Evolutionary conservation across 192 early-diverging fungal species (phyloP).

Genomic region (Backusella sp.): DNA sequence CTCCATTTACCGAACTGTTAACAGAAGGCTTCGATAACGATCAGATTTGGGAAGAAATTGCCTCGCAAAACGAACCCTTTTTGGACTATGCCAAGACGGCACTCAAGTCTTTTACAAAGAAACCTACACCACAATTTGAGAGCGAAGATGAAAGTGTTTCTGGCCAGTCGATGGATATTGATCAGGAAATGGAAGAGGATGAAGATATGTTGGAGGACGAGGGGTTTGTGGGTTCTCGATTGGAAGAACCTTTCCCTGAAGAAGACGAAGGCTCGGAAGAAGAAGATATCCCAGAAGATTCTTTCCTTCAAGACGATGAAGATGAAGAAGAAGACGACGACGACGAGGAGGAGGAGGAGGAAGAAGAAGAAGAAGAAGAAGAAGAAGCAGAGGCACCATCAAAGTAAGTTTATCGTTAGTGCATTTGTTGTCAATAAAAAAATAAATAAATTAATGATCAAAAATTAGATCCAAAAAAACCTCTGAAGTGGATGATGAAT

Average conservation of each 20-base stretch:
- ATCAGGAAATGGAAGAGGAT: constrained; percentile 34
- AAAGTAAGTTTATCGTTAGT: constrained; percentile 20
- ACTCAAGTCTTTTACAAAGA: constrained; percentile 40
- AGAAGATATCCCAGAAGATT: constrained; percentile 28
- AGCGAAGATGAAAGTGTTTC: constrained; percentile 36
- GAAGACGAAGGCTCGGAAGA: constrained; percentile 25
- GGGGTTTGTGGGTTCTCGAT: too few species aligned
- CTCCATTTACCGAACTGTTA: constrained; percentile 59
- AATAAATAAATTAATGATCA: not conserved
- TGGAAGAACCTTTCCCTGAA: constrained; percentile 42
- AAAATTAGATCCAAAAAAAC: constrained; percentile 26
- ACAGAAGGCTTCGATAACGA: constrained; percentile 74
- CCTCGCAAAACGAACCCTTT: constrained; percentile 81
- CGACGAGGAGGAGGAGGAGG: constrained; percentile 41
- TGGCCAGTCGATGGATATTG: constrained; percentile 37
- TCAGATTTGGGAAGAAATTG: constrained; percentile 95
- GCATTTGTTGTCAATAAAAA: constrained; percentile 16
- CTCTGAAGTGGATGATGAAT: constrained; percentile 87
- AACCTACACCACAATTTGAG: constrained; percentile 36
- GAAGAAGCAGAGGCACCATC: constrained; percentile 32
- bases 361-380: constrained; percentile 39
- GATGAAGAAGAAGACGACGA: constrained; percentile 5
- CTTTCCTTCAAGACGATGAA: constrained; percentile 42
- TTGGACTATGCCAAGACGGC: constrained; percentile 54
- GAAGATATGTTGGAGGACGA: not conserved